Evolutionary conservation across 257 asterid genomes (phyloP), one percentile per base, ranked within the genome.

Genomic region (Penstemon newberryi): DNA sequence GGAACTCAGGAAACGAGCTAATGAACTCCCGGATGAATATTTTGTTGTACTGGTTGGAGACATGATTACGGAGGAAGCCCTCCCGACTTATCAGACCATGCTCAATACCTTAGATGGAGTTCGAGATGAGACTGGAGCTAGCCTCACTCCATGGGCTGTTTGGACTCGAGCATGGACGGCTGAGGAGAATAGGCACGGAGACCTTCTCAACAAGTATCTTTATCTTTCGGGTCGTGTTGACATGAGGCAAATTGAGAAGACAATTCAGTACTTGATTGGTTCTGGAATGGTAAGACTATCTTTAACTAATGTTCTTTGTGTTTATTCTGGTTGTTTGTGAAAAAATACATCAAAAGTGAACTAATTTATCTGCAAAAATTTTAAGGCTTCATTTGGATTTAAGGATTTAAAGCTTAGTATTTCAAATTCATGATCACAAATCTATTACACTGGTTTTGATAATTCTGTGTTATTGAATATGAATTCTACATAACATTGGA

Each of bases 91-190:
- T 56, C 89, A 84, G 69, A 84, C 89, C 19, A 84, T 84, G 89
- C 75, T 84, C 74, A 84, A 84, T 70, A 84, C 89, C 6, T 72
- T 84, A 4, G 89, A 84, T 57, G 79, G 74, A 2, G 89, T 84
- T 49, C 84, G 86, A 3, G 88, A 83, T 4, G 88, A 80, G 73
- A 83, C 88, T 0, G 88, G 88, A 33, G 88, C 88, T 13, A 84
- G 89, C 72, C 83, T 50, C 47, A 81, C 82, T 63, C 84, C 89
- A 51, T 84, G 89, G 89, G 89, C 89, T 51, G 67, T 84, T 62
- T 84, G 89, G 89, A 84, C 89, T 4, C 60, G 89, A 72, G 89
- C 89, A 1, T 84, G 89, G 89, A 84, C 89, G 6, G 89, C 89
- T 49, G 89, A 84, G 63, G 89, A 83, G 86, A 83, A 83, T 73